phyloP scores from a whole-genome alignment of 2,329 filamentous ascomycete genomes.

The Alternaria arborescens region DNA sequence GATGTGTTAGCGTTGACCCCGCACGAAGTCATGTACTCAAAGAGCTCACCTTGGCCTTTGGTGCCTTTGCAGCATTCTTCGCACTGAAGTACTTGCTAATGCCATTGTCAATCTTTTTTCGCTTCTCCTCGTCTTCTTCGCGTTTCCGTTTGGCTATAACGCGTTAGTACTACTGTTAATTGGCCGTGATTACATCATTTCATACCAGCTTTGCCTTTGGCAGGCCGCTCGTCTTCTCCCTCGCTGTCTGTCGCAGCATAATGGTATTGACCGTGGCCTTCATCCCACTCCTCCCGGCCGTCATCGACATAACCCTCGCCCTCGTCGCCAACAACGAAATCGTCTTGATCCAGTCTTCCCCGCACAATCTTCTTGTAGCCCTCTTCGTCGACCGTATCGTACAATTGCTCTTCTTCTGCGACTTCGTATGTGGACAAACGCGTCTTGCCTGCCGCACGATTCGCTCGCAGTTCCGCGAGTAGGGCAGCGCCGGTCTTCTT shows the following conservation, averaged over 20 bases:
- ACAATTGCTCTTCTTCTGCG: slow-evolving; percentile 82
- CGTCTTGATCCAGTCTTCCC: slow-evolving; percentile 86
- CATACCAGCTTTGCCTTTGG: slow-evolving; percentile 66
- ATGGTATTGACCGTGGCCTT: slow-evolving; percentile 76
- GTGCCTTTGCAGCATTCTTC: slow-evolving; percentile 68
- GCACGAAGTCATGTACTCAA: background rate
- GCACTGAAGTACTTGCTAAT: slow-evolving; percentile 96
- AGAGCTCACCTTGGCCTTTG: slow-evolving; percentile 78
- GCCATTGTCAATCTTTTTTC: slow-evolving; percentile 86
- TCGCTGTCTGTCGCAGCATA: slow-evolving; percentile 73
- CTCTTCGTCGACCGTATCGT: slow-evolving; percentile 96
- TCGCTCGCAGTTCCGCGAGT: slow-evolving; percentile 79
- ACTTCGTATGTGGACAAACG: slow-evolving; percentile 87
- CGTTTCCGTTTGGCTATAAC: slow-evolving; percentile 80
- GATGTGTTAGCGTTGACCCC: slow-evolving; percentile 28
- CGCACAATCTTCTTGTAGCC: slow-evolving; percentile 97
- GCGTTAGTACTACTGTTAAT: slow-evolving; percentile 27
- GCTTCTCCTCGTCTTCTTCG: slow-evolving; percentile 84
- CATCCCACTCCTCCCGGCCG: slow-evolving; percentile 73
- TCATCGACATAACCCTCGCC: slow-evolving; percentile 97
- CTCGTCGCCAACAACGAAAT: slow-evolving; percentile 99
- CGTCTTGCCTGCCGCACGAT: slow-evolving; percentile 90
- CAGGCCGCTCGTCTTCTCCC: slow-evolving; percentile 73
- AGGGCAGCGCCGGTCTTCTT: slow-evolving; percentile 29
- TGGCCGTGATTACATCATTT: background rate